Evolutionary conservation across 352 stramenopile genomes (phyloP), one percentile per base, ranked within the genome.

Genomic region (Pilasporangium apinafurcum): DNA sequence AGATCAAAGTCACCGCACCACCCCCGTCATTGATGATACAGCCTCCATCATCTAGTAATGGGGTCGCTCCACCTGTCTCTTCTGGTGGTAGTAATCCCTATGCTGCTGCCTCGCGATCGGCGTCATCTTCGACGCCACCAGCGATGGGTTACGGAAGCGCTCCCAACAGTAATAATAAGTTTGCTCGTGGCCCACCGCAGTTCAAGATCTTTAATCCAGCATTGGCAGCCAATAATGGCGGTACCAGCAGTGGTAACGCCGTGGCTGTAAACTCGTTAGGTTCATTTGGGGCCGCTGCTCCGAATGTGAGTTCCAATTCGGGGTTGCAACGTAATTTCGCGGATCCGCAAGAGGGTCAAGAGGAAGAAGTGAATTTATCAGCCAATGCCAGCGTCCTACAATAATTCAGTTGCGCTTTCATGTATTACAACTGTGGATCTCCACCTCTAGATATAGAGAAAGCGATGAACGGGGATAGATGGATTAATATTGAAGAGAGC

Each of bases 201-300:
- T 92, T 92, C 53, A 92, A 91, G 65, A 92, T 92, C 51, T 92
- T 92, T 35, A 92, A 90, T 48, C 81, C 81, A 10, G 84, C 83
- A 53, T 44, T 84, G 16, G 66, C 68, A 8, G 65, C 50, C 30
- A 62, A 64, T 29, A 57, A 64, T 13, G 31, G 48, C 25, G 53
- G 37, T 18, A 26, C 32, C 50, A 41, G 28, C 45, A 37, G 47
- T 52, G 7, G 21, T 48, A 37, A 38, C 42, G 43, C n/a, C 51
- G 25, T 25, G 48, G 22, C 17, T 4, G n/a, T n/a, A n/a, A n/a
- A n/a, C n/a, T n/a, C n/a, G 49, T 34, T 49, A 22, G 48, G 59
- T 4, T 52, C 58, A 10, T 73, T 67, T 26, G 62, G 67, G 22
- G 44, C 48, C 0, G 48, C 40, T 2, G 48, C 48, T 24, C 48